phyloP scores from a whole-genome alignment of 1,139 yeast genomes.

The Nematodospora anomalae region DNA sequence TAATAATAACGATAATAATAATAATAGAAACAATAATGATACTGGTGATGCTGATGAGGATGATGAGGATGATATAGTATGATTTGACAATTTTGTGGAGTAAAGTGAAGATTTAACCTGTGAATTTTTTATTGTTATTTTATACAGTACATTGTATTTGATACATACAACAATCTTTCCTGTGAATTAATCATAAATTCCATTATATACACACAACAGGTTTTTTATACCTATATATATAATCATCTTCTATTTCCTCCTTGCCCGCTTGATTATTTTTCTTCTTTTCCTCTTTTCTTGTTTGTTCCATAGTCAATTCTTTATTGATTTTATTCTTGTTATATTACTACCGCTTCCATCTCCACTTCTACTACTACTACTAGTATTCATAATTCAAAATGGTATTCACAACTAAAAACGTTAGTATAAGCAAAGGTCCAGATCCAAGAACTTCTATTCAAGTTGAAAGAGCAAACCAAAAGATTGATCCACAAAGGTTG shows the following conservation, averaged over 20 bases:
- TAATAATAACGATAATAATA: no score
- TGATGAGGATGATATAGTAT: no score
- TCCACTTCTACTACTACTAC: constrained; percentile 3
- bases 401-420: constrained; percentile 15
- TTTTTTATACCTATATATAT: no score
- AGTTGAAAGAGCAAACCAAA: constrained; percentile 32
- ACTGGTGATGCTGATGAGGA: no score
- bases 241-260: no score
- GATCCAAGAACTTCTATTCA: constrained; percentile 36
- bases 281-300: constrained; percentile 5
- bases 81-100: background rate
- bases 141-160: no score
- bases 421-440: constrained; percentile 26
- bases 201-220: no score
- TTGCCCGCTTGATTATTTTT: no score
- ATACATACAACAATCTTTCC: no score
- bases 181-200: background rate
- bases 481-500: constrained; percentile 35
- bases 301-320: constrained; percentile 1
- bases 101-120: constrained; percentile 2
- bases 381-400: constrained; percentile 6
- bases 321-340: constrained; percentile 1
- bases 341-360: constrained; percentile 1
- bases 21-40: no score
- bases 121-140: constrained; percentile 5